Evolutionary conservation across 768 basidiomycete species (phyloP), one percentile per base, ranked within the genome.

Genomic region (Lactarius vividus): DNA sequence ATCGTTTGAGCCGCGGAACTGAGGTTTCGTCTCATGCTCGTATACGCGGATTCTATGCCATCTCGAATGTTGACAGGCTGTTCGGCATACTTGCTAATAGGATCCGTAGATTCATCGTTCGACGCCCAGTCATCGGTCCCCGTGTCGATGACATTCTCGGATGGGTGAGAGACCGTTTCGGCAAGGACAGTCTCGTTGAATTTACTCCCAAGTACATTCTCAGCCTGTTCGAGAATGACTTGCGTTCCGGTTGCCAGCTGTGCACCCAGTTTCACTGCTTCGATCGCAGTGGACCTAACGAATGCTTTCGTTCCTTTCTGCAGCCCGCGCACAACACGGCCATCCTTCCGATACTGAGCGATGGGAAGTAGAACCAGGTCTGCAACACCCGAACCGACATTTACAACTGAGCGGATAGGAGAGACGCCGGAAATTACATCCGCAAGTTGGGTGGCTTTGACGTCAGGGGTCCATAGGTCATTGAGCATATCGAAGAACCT

Each of bases 401-500:
- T 98, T 71, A 99, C 96, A 67, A 98, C 84, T 0, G 96, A 98
- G 20, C 96, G 90, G 68, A 99, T 96, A 1, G 97, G 97, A 13
- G 95, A 85, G 3, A 98, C 94, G 7, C 97, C 97, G 28, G 96
- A 96, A 61, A 99, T 92, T 58, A 99, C 92, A 69, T 98, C 96
- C 18, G 93, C 93, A 13, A 99, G 84, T 74, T 99, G 97, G 10
- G 97, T 98, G 15, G 97, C 95, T 75, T 98, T 98, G 60, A 99
- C 97, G 75, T 99, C 97, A 4, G 97, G 97, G 0, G 97, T 98
- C 97, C 97, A 99, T 29, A 98, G 80, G 72, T 98, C 96, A 71
- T 98, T 97, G n/a, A 99, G 79, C 53, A 92, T 84, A 70, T 95
- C 91, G 69, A 93, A 94, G 37, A 98, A 79, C 54, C 88, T 85